Base-by-base conservation (phyloP, 345 rosid species). In the Tarenaya hassleriana region DNA sequence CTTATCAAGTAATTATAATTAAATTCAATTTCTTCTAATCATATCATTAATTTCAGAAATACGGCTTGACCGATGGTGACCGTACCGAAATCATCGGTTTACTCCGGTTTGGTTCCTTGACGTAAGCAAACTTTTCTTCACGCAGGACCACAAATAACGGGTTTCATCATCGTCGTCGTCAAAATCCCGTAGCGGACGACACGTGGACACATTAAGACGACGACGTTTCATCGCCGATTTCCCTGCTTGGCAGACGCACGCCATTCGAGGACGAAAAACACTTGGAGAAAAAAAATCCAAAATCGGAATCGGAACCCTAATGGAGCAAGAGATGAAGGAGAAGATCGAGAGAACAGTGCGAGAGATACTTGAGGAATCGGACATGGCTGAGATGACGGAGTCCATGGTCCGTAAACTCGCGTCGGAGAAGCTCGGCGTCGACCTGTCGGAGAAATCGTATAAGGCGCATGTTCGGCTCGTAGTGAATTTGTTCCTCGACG, bases 311-410 rank as follows among this genome's bases (percentile, higher is more conserved):
- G 18, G 34, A 52, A 59, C 52, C 62, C 47, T 34, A 56, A 86
- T 82, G 95, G 84, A 82, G 29, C 24, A 68, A 34, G 80, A 77
- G 55, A 69, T 41, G 35, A 73, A 69, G 67, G 68, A 50, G 55
- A 60, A 62, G 69, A 84, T 90, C 63, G 71, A 71, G 69, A 57
- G 27, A 4, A 58, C 83, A 0, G 98, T 88, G 35, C 64, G 72
- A 1, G 77, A 81, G 69, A 78, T 92, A 31, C 75, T 88, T 11
- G 75, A 62, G 37, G 75, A 79, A 64, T 81, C 96, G 1, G 86
- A 92, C 61, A 77, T 88, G 83, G 40, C 60, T 13, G 50, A 77
- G 59, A 73, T 70, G 64, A 82, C 98, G 1, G 98, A 83, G 79
- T 63, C 58, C 72, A 81, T 81, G 72, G 76, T 92, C 58, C 84